Evolutionary conservation across 108 stramenopile species (phyloP), one percentile per base, ranked within the genome.

Genomic region (Schizochytrium sp.): DNA sequence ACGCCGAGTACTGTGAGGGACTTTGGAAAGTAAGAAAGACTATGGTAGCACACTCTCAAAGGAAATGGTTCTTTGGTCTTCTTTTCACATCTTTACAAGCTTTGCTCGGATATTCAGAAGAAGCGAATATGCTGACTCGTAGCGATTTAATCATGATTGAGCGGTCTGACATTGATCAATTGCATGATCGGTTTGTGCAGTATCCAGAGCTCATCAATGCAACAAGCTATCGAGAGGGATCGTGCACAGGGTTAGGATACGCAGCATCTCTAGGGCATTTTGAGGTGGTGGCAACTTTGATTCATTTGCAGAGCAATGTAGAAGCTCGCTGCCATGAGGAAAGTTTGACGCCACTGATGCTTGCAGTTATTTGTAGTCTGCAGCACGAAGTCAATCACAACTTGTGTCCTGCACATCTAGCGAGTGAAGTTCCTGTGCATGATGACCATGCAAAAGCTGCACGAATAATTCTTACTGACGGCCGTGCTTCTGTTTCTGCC

Each of bases 301-400:
- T 55, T 55, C 50, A 83, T 47, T 53, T 55, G 50, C 50, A 55
- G 8, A 40, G 45, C 5, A 40, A 83, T 3, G 2, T 83, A 5
- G 76, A 83, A n/a, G 5, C 76, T 5, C 76, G 76, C 7, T 83
- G 76, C 47, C 53, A 83, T 2, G 76, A 83, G 40, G 76, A 83
- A 40, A 56, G 53, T 1, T 17, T 10, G 1, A 83, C 76, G 8
- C 76, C 76, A 10, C 76, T 83, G 17, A 83, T 83, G 76, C 47
- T 83, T 5, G 76, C 76, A 0, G 55, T 49, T 2, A 42, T 83
- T 83, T 83, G 76, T 28, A 83, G 76, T 53, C 45, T 46, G 50
- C 76, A 83, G 47, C 47, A 55, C 13, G 76, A 83, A 40, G 28
- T 83, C 5, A 83, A 83, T 2, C 76, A 83, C 76, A 38, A n/a